phyloP scores from a whole-genome alignment of 176 grass and related monocot species.

The Urochloa ruziziensis region DNA sequence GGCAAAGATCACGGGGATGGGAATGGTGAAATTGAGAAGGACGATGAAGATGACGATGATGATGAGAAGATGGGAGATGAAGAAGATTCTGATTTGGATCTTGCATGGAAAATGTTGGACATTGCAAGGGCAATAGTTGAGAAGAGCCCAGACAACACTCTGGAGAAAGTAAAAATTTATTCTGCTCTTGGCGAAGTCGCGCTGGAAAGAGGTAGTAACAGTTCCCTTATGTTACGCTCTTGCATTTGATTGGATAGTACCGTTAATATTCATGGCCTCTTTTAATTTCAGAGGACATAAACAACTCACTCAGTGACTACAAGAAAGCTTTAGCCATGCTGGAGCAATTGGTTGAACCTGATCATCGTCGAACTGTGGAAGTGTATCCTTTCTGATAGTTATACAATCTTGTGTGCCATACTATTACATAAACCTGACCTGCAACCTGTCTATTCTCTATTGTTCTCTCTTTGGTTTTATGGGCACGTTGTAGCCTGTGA shows the following conservation, averaged over 20 bases:
- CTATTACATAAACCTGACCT: background rate
- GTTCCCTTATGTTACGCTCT: background rate
- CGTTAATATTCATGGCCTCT: background rate
- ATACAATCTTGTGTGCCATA: constrained; percentile 1
- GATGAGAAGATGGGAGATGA: constrained; percentile 71
- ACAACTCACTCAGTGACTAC: constrained; percentile 86
- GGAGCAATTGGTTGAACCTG: constrained; percentile 74
- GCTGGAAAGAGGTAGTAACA: constrained; percentile 79
- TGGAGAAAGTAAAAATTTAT: constrained; percentile 91
- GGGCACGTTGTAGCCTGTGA: background rate
- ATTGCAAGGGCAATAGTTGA: constrained; percentile 97
- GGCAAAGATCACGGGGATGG: constrained; percentile 55
- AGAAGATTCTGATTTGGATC: constrained; percentile 97
- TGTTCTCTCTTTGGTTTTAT: background rate
- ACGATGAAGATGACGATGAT: constrained; percentile 61
- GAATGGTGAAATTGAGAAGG: constrained; percentile 56
- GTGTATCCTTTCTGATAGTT: constrained; percentile 66
- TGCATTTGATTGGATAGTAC: background rate
- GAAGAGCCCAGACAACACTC: constrained; percentile 52
- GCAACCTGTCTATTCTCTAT: background rate
- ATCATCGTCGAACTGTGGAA: constrained; percentile 84
- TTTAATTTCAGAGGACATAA: constrained; percentile 83
- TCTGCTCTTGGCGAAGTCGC: constrained; percentile 85
- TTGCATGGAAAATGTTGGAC: constrained; percentile 95
- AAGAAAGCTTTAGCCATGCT: constrained; percentile 76